Evolutionary conservation across 2,329 filamentous ascomycete genomes (phyloP).

Genomic region (Calonectria crousiana): DNA sequence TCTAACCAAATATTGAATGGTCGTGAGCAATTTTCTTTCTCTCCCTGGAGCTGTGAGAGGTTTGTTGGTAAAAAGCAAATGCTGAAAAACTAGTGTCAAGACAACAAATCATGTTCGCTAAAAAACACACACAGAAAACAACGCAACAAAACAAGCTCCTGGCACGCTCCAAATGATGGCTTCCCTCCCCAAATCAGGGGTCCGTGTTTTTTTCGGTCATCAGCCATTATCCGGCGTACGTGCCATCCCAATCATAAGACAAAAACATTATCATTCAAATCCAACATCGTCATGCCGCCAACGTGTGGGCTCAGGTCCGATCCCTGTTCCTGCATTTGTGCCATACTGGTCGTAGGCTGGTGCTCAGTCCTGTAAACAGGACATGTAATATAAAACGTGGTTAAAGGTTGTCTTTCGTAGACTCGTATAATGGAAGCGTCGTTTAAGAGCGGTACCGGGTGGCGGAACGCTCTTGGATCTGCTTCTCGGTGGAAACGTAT

Average conservation of each 20-base stretch:
- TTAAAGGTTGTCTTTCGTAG: slow-evolving; percentile 36
- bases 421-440: slow-evolving; percentile 35
- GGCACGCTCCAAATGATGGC: slow-evolving; percentile 39
- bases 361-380: slow-evolving; percentile 39
- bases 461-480: slow-evolving; percentile 76
- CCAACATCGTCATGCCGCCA: slow-evolving; percentile 36
- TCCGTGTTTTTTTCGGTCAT: slow-evolving; percentile 32
- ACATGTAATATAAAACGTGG: slow-evolving; percentile 45
- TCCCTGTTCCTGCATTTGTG: slow-evolving; percentile 44
- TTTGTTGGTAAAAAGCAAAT: slow-evolving; percentile 26
- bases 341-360: slow-evolving; percentile 43
- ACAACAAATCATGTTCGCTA: slow-evolving; percentile 31
- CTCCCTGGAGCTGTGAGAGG: slow-evolving; percentile 30
- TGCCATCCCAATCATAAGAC: slow-evolving; percentile 36
- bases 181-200: slow-evolving; percentile 36
- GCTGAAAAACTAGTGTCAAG: slow-evolving; percentile 20
- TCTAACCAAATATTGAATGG: slow-evolving; percentile 26
- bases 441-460: slow-evolving; percentile 49
- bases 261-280: slow-evolving; percentile 49
- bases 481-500: slow-evolving; percentile 84
- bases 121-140: slow-evolving; percentile 31
- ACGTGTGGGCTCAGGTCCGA: slow-evolving; percentile 26
- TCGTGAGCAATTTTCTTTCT: slow-evolving; percentile 22
- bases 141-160: slow-evolving; percentile 39
- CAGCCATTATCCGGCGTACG: slow-evolving; percentile 29